Percentiles rank a stretch among this genome's conserved stretches.
phyloP scores from a whole-genome alignment of 1,139 yeast species.

The Blastobotrys persicus region DNA sequence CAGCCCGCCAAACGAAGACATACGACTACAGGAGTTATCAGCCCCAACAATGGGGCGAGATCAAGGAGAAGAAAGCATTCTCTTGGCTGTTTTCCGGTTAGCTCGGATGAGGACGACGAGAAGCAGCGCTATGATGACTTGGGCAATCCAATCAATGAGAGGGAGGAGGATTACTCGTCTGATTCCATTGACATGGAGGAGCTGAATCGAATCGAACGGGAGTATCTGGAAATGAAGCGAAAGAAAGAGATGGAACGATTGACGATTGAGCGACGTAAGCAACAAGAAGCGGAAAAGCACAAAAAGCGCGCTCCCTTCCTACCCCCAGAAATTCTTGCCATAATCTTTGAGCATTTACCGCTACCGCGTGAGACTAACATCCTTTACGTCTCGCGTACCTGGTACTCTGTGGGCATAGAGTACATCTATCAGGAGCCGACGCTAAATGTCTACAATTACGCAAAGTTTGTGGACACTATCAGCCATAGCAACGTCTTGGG shows the following conservation, averaged over 20 bases:
- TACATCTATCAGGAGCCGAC: slow-evolving; percentile 61
- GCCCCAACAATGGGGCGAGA: not conserved
- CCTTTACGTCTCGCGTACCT: slow-evolving; percentile 58
- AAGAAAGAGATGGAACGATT: slow-evolving; percentile 12
- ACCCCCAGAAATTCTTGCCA: slow-evolving; percentile 60
- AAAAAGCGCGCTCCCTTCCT: slow-evolving; percentile 36
- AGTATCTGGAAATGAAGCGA: slow-evolving; percentile 11
- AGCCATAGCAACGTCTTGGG: slow-evolving; percentile 35
- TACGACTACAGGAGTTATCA: slow-evolving; percentile 2
- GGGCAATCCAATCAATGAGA: slow-evolving; percentile 10
- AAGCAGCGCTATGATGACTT: slow-evolving; percentile 4
- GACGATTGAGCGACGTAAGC: slow-evolving; percentile 15
- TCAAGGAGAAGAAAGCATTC: not conserved
- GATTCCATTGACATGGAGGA: slow-evolving; percentile 16
- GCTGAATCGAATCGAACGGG: slow-evolving; percentile 14
- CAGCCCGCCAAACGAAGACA: slow-evolving; percentile 7
- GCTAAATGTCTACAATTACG: slow-evolving; percentile 65
- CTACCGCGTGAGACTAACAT: slow-evolving; percentile 42
- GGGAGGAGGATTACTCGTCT: slow-evolving; percentile 13
- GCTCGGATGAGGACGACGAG: slow-evolving; percentile 12
- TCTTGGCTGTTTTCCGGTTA: slow-evolving; percentile 1
- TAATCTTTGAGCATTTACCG: slow-evolving; percentile 46
- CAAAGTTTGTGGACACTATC: slow-evolving; percentile 68
- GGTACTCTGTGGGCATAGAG: slow-evolving; percentile 60
- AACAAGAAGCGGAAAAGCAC: slow-evolving; percentile 6